Conservation (phyloP, 371 early-diverging fungal genomes). For the Caulochytrium protostelioides region DNA sequence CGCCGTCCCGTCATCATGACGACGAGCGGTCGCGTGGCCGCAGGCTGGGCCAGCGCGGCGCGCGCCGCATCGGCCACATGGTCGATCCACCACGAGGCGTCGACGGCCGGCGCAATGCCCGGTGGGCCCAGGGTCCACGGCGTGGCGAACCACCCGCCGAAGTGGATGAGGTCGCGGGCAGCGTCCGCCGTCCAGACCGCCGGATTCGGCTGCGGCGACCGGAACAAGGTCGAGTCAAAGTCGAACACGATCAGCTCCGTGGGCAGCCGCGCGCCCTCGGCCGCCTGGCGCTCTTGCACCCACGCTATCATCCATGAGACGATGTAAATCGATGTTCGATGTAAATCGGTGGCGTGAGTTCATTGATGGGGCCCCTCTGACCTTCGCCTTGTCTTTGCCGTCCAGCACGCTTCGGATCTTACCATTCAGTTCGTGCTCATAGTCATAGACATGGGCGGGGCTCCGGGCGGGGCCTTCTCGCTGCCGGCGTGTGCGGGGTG, state of each 20-base stretch:
- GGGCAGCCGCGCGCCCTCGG: too few relatives aligned
- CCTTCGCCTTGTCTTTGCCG: too few relatives aligned
- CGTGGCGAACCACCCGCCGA: slow-evolving; percentile 56
- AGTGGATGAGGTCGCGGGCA: slow-evolving; percentile 27
- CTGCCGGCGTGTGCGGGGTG: too few relatives aligned
- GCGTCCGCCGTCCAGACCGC: slow-evolving; percentile 43
- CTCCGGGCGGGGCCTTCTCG: too few relatives aligned
- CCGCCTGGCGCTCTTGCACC: too few relatives aligned
- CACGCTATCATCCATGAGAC: too few relatives aligned
- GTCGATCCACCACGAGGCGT: slow-evolving; percentile 3
- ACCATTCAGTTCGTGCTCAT: too few relatives aligned
- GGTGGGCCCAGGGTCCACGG: slow-evolving; percentile 34
- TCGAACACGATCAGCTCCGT: slow-evolving; percentile 50
- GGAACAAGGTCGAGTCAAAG: slow-evolving; percentile 73
- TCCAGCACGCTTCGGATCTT: too few relatives aligned
- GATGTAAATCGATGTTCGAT: too few relatives aligned
- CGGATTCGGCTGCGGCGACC: slow-evolving; percentile 55
- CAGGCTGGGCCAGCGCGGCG: slow-evolving; percentile 5
- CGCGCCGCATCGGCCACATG: slow-evolving; percentile 16
- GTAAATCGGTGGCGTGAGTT: too few relatives aligned
- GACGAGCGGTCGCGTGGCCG: slow-evolving; percentile 2
- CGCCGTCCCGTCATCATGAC: slow-evolving; percentile 20
- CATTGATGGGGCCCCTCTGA: too few relatives aligned
- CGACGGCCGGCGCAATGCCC: slow-evolving; percentile 15
- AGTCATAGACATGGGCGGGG: too few relatives aligned